Evolutionary conservation across 768 basidiomycete species (phyloP).

Genomic region (Cystobasidium onofrii): DNA sequence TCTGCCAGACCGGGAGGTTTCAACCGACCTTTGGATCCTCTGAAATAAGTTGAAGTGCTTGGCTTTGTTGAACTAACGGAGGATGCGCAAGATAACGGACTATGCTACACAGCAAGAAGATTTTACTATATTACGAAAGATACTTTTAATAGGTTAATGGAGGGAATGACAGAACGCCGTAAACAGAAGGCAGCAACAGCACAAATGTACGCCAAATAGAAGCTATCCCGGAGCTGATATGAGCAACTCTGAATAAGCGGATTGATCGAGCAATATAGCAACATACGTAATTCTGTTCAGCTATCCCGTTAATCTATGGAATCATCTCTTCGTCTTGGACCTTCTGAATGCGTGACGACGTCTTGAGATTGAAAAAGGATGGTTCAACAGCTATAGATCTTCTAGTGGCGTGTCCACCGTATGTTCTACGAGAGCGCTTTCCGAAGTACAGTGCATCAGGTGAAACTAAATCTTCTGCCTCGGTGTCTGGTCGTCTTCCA

Average conservation of each 20-base stretch:
- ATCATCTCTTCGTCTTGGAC: not conserved
- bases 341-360: not conserved
- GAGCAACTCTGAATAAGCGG: no score
- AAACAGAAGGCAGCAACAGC: no score
- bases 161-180: no score
- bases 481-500: not conserved
- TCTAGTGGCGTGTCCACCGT: not conserved
- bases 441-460: constrained; percentile 18
- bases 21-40: constrained; percentile 80
- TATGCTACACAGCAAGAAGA: not conserved
- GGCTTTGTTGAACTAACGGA: no score
- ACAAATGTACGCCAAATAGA: no score
- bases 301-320: not conserved
- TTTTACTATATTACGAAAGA: not conserved
- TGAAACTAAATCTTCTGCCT: not conserved
- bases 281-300: no score
- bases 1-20: constrained; percentile 34
- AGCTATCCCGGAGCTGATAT: no score
- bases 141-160: not conserved
- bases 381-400: not conserved
- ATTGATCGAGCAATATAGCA: no score
- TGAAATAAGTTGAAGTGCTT: constrained; percentile 59
- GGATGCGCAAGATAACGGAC: no score
- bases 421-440: not conserved
- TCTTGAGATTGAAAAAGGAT: not conserved